Conservation (phyloP, 768 basidiomycete species). For the Mycena galopus region DNA sequence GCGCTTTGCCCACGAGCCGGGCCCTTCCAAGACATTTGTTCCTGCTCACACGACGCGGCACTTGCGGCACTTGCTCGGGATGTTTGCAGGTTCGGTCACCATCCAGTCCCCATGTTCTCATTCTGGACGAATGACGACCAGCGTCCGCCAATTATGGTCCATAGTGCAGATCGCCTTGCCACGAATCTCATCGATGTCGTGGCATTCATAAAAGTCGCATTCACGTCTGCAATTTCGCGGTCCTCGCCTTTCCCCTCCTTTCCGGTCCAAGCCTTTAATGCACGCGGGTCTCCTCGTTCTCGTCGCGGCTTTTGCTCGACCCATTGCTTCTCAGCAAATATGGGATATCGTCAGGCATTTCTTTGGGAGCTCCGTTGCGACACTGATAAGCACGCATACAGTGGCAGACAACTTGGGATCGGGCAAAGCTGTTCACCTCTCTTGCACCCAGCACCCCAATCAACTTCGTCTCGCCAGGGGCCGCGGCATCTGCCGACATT, state of each 20-base stretch:
- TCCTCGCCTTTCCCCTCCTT: not conserved
- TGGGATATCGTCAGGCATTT: slow-evolving; percentile 62
- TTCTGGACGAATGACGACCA: not conserved
- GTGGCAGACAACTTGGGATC: slow-evolving; percentile 57
- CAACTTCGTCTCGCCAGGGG: not conserved
- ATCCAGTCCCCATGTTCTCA: not conserved
- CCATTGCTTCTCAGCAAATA: slow-evolving; percentile 62
- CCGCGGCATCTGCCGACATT: not conserved
- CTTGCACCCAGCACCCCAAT: not conserved
- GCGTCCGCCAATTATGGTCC: not conserved
- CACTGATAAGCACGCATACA: slow-evolving; percentile 38
- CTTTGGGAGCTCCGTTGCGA: not conserved
- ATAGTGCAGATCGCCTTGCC: not conserved
- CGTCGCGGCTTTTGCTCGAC: slow-evolving; percentile 26
- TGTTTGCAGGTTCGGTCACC: not conserved
- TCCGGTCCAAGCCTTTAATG: not conserved
- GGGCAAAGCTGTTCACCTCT: not conserved
- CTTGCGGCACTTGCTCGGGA: not conserved
- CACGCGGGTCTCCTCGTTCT: not conserved
- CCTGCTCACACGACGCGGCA: not conserved
- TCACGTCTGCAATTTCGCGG: not conserved
- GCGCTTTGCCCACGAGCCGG: not conserved
- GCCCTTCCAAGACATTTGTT: not conserved
- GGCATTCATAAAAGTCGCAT: slow-evolving; percentile 1
- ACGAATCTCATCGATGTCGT: slow-evolving; percentile 11